Base-by-base conservation (phyloP, 192 early-diverging fungal species). In the Entophlyctis luteolus region DNA sequence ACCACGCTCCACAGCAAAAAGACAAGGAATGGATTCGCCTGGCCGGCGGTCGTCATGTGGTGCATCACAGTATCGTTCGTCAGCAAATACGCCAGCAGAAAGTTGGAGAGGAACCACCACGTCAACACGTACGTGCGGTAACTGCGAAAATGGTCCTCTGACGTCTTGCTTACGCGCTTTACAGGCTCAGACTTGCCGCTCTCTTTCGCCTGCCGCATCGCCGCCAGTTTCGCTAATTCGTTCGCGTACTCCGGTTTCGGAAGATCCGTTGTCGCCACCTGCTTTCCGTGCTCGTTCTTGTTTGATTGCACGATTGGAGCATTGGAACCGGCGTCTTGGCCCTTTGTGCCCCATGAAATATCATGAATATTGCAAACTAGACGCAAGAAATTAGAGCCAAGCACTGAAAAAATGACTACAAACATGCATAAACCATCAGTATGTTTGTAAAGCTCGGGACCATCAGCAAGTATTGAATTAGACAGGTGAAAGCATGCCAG, bases 1-100 rank as follows among this genome's bases (percentile, higher is more conserved):
- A 88, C 85, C n/a, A 95, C 90, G n/a, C 81, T 82, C 90, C 91
- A 95, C 68, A 95, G 89, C 57, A 95, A 86, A 73, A 92, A 86
- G 20, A 81, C 81, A 46, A 92, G 75, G 48, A 90, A 91, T 32
- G 85, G 82, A 72, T 92, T 90, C 65, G 86, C 81, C 42, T 56
- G 20, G 3, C 60, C 50, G 25, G 36, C 36, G 29, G 45, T 28
- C 16, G 69, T 12, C 49, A 37, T 62, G 29, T 59, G n/a, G 31
- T 33, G 31, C 48, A 74, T 46, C 20, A 55, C 66, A 5, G 82
- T 76, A 2, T 69, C 49, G 10, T 81, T 85, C 12, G 90, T 89
- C 53, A 94, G 84, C 48, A 81, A 71, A 58, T 90, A 79, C 54
- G 87, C 78, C 46, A 94, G 75, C 16, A 86, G 42, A 5, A 81